Conservation (phyloP, 352 stramenopile genomes). For the Thalassiosira livingstoniorum region DNA sequence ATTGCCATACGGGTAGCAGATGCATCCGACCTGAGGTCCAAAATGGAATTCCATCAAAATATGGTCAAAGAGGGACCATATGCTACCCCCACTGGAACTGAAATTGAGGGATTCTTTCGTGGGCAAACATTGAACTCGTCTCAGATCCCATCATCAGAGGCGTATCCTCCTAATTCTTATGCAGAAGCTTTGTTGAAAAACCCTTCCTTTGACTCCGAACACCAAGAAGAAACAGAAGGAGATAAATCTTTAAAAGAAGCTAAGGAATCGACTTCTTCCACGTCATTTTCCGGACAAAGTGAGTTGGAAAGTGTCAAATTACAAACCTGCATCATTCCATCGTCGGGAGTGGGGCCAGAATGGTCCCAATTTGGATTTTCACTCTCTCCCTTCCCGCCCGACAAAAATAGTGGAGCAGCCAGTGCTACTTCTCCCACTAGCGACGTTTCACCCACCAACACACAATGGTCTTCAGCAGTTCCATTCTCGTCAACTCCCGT, state of each 20-base stretch:
- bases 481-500: slow-evolving; percentile 48
- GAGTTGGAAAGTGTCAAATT: slow-evolving; percentile 64
- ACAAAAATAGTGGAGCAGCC: not conserved
- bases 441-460: not conserved
- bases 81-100: too few species aligned
- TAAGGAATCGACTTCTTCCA: not conserved
- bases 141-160: slow-evolving; percentile 1
- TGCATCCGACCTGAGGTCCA: slow-evolving; percentile 55
- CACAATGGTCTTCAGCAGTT: not conserved
- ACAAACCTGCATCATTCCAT: slow-evolving; percentile 77
- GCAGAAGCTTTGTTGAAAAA: slow-evolving; percentile 44
- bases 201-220: not conserved
- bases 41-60: slow-evolving; percentile 54
- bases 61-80: slow-evolving; percentile 14
- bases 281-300: too few species aligned
- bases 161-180: slow-evolving; percentile 48
- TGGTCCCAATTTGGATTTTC: slow-evolving; percentile 45
- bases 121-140: too few species aligned
- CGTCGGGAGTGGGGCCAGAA: slow-evolving; percentile 38
- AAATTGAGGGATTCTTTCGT: not conserved
- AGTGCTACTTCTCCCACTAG: not conserved
- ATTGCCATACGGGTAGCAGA: slow-evolving; percentile 72
- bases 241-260: not conserved
- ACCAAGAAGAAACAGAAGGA: slow-evolving; percentile 6
- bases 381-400: slow-evolving; percentile 19